These are phyloP conservation scores for Trichoderma sp. DNA, from an alignment of 2,329 filamentous ascomycete genomes.

Conservation along the genomic window DNA sequence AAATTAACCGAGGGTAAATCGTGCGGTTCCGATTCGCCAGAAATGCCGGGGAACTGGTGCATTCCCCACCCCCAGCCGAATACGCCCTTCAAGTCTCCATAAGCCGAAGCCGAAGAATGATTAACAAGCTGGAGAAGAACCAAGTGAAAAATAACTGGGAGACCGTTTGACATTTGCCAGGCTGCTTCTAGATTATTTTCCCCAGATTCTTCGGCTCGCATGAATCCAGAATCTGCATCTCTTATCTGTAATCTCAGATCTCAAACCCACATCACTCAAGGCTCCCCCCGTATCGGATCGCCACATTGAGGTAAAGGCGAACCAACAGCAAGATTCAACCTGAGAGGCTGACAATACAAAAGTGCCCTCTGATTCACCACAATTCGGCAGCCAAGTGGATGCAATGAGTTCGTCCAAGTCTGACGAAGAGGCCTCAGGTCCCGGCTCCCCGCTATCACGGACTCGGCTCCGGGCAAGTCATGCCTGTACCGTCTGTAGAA, in stretches of 20 bases:
- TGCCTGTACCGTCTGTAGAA: constrained; percentile 11
- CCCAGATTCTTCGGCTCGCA: not conserved
- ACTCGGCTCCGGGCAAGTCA: constrained; percentile 12
- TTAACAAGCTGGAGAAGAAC: not conserved
- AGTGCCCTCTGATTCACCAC: not conserved
- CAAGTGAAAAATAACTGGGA: not conserved
- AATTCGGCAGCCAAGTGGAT: not conserved
- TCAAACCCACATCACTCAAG: not conserved
- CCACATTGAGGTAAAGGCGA: not conserved
- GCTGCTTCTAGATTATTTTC: not conserved
- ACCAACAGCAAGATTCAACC: not conserved
- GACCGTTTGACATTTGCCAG: not conserved
- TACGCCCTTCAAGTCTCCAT: not conserved
- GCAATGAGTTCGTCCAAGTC: constrained; percentile 5
- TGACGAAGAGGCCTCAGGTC: not conserved
- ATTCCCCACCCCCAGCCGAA: not conserved
- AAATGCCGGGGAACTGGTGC: not conserved
- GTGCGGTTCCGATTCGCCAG: not conserved
- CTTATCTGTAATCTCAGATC: not conserved
- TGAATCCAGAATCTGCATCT: not conserved
- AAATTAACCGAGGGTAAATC: constrained; percentile 18
- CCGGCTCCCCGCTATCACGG: not conserved
- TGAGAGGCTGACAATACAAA: not conserved
- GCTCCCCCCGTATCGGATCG: not conserved
- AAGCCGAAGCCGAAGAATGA: constrained; percentile 3